Percentiles rank a stretch among this genome's conserved stretches.
These are phyloP conservation scores for Royoungia palumana DNA, from an alignment of 768 basidiomycete species.

Conservation along the genomic window DNA sequence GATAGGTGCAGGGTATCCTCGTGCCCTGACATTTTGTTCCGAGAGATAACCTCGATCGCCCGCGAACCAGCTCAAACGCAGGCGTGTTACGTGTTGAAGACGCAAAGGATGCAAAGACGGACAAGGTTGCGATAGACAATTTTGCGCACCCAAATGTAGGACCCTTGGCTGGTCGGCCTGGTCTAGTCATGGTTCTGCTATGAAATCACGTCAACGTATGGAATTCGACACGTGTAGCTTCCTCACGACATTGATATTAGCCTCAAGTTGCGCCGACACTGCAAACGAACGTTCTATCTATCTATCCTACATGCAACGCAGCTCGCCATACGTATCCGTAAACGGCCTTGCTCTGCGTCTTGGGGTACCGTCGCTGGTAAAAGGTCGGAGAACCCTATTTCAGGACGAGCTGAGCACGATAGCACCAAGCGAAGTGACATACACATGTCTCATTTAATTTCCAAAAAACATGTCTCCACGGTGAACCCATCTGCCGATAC, in stretches of 20 bases:
- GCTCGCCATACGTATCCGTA: constrained; percentile 2
- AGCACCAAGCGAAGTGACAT: constrained; percentile 14
- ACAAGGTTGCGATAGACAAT: neutral
- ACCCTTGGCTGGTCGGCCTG: constrained; percentile 4
- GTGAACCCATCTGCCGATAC: constrained; percentile 17
- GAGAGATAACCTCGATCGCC: constrained; percentile 7
- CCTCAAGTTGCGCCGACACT: constrained; percentile 7
- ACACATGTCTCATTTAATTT: constrained; percentile 26
- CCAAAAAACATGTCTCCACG: constrained; percentile 26
- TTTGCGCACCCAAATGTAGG: neutral
- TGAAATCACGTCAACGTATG: constrained; percentile 12
- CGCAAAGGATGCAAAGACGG: neutral
- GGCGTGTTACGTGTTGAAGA: constrained; percentile 19
- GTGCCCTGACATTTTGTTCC: constrained; percentile 14
- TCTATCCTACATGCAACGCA: constrained; percentile 14
- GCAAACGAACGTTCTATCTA: constrained; percentile 14
- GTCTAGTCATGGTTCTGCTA: neutral
- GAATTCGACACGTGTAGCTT: constrained; percentile 20
- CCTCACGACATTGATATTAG: constrained; percentile 7
- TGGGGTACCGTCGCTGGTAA: neutral
- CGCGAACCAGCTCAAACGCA: neutral
- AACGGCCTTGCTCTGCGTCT: constrained; percentile 1
- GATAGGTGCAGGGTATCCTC: constrained; percentile 22
- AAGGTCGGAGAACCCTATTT: constrained; percentile 1
- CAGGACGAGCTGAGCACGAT: neutral